Evolutionary conservation across 345 rosid genomes (phyloP), one percentile per base, ranked within the genome.

Genomic region (Eutrema japonicum): DNA sequence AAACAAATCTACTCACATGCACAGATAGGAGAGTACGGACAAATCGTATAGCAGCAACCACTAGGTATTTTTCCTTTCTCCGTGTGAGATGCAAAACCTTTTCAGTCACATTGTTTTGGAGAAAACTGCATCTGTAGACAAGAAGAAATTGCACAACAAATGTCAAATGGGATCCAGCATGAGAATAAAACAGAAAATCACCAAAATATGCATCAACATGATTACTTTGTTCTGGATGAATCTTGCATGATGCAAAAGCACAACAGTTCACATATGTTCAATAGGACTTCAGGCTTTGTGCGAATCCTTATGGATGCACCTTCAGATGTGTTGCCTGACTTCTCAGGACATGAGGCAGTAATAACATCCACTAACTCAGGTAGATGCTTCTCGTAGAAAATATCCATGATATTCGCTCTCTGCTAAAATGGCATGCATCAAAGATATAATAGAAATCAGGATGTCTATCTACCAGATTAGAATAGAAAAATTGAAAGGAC

Each of bases 231-330:
- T 82, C 97, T 84, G 65, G 87, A 85, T 64, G 97, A 92, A 83
- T 92, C 98, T 87, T 96, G 98, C 73, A 88, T 48, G 63, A 90
- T 92, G 67, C 99, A 92, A 77, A 92, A 96, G 83, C 99, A 96
- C 30, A 96, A 81, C 82, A 96, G 72, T 71, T 96, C 99, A 80
- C 99, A 92, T 73, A 92, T 88, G 85, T 81, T 92, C 64, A 86
- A 83, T 18, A 92, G 89, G 82, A 92, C 89, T 82, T 90, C 98
- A 64, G 99, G 96, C 83, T 88, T 92, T 62, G 79, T 81, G 46
- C 72, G 80, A 76, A 77, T 80, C 74, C 77, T 78, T 83, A 73
- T 82, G 18, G 61, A 79, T 72, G 68, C 71, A 65, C 73, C 82
- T 50, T 76, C 81, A 68, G 86, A 84, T 76, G 81, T 79, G 78